Evolutionary conservation across 2,329 filamentous ascomycete species (phyloP).

Genomic region (Monilinia vaccinii-corymbosi): DNA sequence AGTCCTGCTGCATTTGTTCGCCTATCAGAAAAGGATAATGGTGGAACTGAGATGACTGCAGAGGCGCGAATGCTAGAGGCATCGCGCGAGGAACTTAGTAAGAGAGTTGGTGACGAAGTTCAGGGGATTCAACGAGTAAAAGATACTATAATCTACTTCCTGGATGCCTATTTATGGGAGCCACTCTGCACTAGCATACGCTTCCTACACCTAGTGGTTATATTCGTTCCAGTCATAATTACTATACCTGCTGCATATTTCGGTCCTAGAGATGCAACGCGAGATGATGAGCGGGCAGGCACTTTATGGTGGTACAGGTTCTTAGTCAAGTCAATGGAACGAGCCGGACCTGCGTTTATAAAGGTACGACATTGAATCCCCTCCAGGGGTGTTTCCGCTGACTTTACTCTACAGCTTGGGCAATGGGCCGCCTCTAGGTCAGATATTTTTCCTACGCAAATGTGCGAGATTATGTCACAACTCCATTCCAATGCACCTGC

Average conservation of each 20-base stretch:
- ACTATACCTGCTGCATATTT: constrained; percentile 75
- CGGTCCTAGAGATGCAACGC: constrained; percentile 52
- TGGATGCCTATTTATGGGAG: constrained; percentile 72
- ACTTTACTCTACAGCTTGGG: constrained; percentile 52
- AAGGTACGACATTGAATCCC: constrained; percentile 50
- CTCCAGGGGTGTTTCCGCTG: not conserved
- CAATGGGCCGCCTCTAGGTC: constrained; percentile 97
- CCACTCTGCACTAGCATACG: constrained; percentile 77
- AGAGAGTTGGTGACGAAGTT: constrained; percentile 54
- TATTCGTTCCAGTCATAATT: constrained; percentile 84
- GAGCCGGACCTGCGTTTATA: constrained; percentile 91
- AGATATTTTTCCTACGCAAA: constrained; percentile 88
- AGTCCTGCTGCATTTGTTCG: constrained; percentile 49
- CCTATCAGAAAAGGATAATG: constrained; percentile 46
- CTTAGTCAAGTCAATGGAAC: constrained; percentile 81
- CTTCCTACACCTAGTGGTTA: constrained; percentile 77
- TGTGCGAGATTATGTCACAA: constrained; percentile 90
- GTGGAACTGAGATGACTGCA: constrained; percentile 53
- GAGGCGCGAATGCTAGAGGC: constrained; percentile 82
- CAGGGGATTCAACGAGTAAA: constrained; percentile 48
- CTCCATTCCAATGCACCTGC: constrained; percentile 91
- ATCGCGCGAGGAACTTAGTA: constrained; percentile 68
- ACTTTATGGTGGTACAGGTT: constrained; percentile 94
- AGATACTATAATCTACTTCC: constrained; percentile 52
- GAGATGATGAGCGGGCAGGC: constrained; percentile 67